phyloP scores from a whole-genome alignment of 1,139 yeast species.

The Candida sojae region DNA sequence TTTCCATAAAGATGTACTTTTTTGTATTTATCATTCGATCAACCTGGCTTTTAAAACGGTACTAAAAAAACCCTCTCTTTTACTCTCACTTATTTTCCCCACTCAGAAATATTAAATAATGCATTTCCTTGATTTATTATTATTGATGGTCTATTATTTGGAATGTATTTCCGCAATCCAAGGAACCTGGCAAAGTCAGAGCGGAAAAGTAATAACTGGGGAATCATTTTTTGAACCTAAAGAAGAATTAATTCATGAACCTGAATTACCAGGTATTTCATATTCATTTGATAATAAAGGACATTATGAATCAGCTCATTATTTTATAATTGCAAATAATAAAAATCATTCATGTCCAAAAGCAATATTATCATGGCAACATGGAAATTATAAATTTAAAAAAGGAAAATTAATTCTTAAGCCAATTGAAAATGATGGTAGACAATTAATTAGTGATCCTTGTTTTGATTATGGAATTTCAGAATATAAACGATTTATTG shows the following conservation, averaged over 20 bases:
- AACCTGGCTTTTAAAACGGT: no score
- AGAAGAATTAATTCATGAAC: conserved; percentile 30
- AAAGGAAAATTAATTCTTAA: conserved; percentile 20
- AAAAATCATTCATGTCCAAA: conserved; percentile 28
- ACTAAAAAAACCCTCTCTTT: no score
- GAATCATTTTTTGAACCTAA: conserved; percentile 29
- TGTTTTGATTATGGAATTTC: conserved; percentile 20
- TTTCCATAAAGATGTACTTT: no score
- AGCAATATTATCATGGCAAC: conserved; percentile 32
- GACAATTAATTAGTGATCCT: conserved; percentile 33
- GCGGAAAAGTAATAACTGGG: conserved; percentile 29
- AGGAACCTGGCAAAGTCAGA: conserved; percentile 34
- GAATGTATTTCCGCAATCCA: not conserved
- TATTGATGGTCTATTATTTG: not conserved
- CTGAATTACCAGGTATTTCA: conserved; percentile 31
- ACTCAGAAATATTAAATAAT: not conserved
- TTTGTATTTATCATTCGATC: no score
- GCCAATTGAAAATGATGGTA: conserved; percentile 31
- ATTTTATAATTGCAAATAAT: conserved; percentile 26
- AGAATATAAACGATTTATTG: conserved; percentile 25
- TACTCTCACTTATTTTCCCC: not conserved
- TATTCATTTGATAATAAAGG: conserved; percentile 32
- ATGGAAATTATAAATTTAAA: conserved; percentile 24
- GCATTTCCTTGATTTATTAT: not conserved
- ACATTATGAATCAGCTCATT: conserved; percentile 31